phyloP scores from a whole-genome alignment of 176 grass and related monocot species.

The Triticum urartu region DNA sequence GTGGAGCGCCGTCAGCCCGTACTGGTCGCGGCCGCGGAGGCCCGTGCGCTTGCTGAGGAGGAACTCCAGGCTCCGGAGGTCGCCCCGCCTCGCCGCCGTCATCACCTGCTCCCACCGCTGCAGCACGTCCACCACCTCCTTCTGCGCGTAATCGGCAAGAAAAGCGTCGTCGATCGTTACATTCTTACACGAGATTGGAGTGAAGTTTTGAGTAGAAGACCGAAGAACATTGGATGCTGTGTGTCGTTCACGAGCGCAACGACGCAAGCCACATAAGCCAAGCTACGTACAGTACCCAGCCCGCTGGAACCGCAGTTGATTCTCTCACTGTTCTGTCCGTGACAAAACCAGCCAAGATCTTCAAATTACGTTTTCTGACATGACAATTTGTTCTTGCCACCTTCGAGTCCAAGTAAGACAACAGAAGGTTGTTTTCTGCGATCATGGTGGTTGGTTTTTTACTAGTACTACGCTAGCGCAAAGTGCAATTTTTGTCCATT shows the following conservation, averaged over 20 bases:
- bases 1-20: conserved; percentile 84
- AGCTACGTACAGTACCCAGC: background rate
- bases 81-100: conserved; percentile 74
- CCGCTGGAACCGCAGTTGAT: conserved; percentile 14
- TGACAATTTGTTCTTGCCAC: too few species aligned
- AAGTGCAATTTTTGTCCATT: background rate
- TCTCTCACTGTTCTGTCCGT: background rate
- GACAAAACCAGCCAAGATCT: background rate
- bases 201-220: background rate
- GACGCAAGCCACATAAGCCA: conserved; percentile 16
- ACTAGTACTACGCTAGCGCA: background rate
- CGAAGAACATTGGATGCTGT: background rate
- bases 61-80: conserved; percentile 57
- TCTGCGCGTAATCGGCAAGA: conserved; percentile 28
- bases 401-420: too few species aligned
- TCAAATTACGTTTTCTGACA: background rate
- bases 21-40: conserved; percentile 70
- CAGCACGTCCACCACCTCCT: conserved; percentile 74
- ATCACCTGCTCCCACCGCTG: conserved; percentile 78
- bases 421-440: too few species aligned
- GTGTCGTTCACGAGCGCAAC: conserved; percentile 28
- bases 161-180: background rate
- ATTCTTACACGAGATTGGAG: background rate
- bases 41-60: conserved; percentile 61
- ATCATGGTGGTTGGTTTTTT: background rate